Evolutionary conservation across 257 asterid genomes (phyloP), one percentile per base, ranked within the genome.

Genomic region (Mentha longifolia): DNA sequence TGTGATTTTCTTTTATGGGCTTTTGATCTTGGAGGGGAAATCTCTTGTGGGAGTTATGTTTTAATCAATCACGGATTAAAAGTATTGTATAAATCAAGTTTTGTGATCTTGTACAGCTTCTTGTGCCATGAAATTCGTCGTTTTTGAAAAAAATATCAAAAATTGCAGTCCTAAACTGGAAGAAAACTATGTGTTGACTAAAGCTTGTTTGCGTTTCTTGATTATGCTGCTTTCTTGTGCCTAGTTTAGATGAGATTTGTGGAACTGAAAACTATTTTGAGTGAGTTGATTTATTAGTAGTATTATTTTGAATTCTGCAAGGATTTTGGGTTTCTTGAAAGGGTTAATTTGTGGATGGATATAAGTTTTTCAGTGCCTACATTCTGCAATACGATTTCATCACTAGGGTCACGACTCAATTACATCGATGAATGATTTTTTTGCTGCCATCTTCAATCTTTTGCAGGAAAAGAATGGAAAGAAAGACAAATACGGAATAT

Each of bases 391-490:
- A 20, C 4, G 37, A 41, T 13, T 43, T 63, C 68, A 20, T 22
- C 22, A 35, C 16, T n/a, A 15, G 17, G 25, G 25, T 22, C 16
- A 39, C 51, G 39, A 2, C 54, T 62, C 39, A 20, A 4, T 39
- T 39, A 11, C 17, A 8, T 64, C 12, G n/a, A n/a, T 65, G 37
- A 46, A 45, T 45, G 14, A 3, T 8, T 64, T 13, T 25, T 14
- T 28, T 37, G 55, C 60, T 68, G 39, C 8, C 11, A 2, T 65
- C 47, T 61, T 52, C 14, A 10, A 2, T 65, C 47, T 56, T 52
- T 19, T 73, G 75, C 85, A 94, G 98, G 99, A 60, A 88, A 84
- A 75, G 89, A 86, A 17, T 89, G 97, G 98, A 94, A 88, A 87
- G 86, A 88, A 39, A 79, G 25, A 70, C 90, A 92, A 80, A 88